Evolutionary conservation across 768 basidiomycete species (phyloP), one percentile per base, ranked within the genome.

Genomic region (Agrocybe chaxingu): DNA sequence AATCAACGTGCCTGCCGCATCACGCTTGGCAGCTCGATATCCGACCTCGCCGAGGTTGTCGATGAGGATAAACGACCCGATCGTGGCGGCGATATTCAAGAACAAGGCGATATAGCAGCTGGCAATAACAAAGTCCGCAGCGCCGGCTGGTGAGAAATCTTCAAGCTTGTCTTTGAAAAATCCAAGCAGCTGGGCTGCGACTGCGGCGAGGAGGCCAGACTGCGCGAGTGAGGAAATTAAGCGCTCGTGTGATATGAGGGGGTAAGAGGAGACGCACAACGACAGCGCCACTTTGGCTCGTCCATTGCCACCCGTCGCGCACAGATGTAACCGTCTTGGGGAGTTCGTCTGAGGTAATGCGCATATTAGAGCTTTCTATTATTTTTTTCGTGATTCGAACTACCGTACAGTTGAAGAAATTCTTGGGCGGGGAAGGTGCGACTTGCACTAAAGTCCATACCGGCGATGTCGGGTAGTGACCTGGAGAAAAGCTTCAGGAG

Each of bases 1-100:
- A 35, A 29, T 42, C 7, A 36, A n/a, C 7, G 24, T 11, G 8
- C 31, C 36, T 11, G 37, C 35, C 7, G 39, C 45, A n/a, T 39
- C 18, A 30, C 36, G 36, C 16, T 19, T 30, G 8, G 48, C 48
- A 9, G 43, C 48, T 39, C 46, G 36, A 31, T 43, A 50, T n/a
- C 53, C 39, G 24, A 55, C 39, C 16, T 55, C 53, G 19, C 53
- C 53, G 13, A 55, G 53, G 31, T 50, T 34, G 31, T 55, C 53
- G 12, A 51, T 55, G 8, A 55, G n/a, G 33, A 55, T 45, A 29
- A 55, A 55, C 2, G 53, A 55, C 4, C 49, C 31, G 19, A 55
- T 51, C 1, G 53, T 50, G 9, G 53, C 49, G 18, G 34, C 40
- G 30, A 55, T 47, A 41, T 55, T 55, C 7, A 55, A 47, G 19